Evolutionary conservation across 805 yeast genomes (phyloP).

Genomic region (Blastobotrys chiropterorum): DNA sequence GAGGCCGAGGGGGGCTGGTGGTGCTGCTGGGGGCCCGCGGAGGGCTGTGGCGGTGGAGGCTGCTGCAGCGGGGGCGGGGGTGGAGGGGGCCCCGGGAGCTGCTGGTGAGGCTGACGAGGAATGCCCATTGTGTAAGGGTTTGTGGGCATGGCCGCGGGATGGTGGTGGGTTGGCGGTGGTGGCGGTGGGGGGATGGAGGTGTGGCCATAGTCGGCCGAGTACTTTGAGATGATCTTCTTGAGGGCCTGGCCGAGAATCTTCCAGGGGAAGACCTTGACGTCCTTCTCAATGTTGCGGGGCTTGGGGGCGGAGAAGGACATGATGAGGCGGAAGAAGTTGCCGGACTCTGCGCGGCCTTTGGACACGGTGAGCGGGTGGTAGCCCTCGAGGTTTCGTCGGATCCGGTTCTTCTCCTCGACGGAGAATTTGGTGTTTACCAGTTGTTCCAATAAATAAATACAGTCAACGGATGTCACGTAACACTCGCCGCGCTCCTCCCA

Average conservation of each 20-base stretch:
- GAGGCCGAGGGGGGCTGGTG: neutral
- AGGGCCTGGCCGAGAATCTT: conserved; percentile 45
- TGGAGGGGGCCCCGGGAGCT: neutral
- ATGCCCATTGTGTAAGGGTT: neutral
- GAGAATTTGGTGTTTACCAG: conserved; percentile 49
- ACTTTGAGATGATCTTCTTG: conserved; percentile 52
- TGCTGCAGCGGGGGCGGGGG: conserved; percentile 1
- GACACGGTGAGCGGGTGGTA: conserved; percentile 56
- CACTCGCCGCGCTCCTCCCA: conserved; percentile 45
- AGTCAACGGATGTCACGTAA: conserved; percentile 61
- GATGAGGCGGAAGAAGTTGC: conserved; percentile 40
- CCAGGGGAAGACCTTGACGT: conserved; percentile 64
- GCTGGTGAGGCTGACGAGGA: conserved; percentile 1
- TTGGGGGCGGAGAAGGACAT: conserved; percentile 59
- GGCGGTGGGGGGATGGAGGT: neutral
- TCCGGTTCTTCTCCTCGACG: conserved; percentile 65
- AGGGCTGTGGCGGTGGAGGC: neutral
- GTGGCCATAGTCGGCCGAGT: conserved; percentile 30
- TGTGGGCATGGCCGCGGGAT: neutral
- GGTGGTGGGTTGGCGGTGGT: neutral
- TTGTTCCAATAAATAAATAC: conserved; percentile 50
- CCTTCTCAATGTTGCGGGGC: conserved; percentile 66
- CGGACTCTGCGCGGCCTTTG: conserved; percentile 37
- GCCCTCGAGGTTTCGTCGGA: conserved; percentile 59
- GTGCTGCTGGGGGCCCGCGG: neutral